phyloP scores from a whole-genome alignment of 2,329 filamentous ascomycete species.

The Fusarium graminum region DNA sequence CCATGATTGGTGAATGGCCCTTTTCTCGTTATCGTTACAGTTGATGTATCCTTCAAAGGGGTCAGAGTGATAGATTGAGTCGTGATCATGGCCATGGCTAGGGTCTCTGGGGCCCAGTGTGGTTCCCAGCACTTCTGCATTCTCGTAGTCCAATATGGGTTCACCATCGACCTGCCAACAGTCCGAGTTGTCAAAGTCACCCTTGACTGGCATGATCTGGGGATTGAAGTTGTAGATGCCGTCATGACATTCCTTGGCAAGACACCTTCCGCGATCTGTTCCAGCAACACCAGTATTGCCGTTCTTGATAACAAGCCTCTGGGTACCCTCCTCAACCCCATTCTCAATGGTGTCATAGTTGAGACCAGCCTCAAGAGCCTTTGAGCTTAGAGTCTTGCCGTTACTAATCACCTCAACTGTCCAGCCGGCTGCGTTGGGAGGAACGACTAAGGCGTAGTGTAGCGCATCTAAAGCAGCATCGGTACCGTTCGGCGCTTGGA shows the following conservation, averaged over 20 bases:
- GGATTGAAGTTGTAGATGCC: conserved; percentile 9
- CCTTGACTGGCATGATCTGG: not conserved
- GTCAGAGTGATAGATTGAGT: not conserved
- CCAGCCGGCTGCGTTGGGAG: not conserved
- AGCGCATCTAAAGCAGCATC: not conserved
- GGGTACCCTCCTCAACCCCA: not conserved
- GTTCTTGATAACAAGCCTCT: not conserved
- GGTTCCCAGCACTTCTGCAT: not conserved
- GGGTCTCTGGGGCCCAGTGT: not conserved
- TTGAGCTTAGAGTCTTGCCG: not conserved
- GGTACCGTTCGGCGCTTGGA: not conserved
- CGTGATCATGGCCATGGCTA: not conserved
- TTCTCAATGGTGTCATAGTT: not conserved
- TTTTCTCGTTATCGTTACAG: not conserved
- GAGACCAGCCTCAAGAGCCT: not conserved
- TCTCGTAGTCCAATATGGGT: not conserved
- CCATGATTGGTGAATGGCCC: not conserved
- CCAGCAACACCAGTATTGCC: not conserved
- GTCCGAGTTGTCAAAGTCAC: not conserved
- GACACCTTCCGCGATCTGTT: not conserved
- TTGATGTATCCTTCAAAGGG: not conserved
- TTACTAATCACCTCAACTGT: not conserved
- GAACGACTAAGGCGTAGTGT: not conserved
- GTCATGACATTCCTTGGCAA: not conserved
- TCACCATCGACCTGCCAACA: conserved; percentile 1